Evolutionary conservation across 306 rosid genomes (phyloP), one percentile per base, ranked within the genome.

Genomic region (Sophora flavescens): DNA sequence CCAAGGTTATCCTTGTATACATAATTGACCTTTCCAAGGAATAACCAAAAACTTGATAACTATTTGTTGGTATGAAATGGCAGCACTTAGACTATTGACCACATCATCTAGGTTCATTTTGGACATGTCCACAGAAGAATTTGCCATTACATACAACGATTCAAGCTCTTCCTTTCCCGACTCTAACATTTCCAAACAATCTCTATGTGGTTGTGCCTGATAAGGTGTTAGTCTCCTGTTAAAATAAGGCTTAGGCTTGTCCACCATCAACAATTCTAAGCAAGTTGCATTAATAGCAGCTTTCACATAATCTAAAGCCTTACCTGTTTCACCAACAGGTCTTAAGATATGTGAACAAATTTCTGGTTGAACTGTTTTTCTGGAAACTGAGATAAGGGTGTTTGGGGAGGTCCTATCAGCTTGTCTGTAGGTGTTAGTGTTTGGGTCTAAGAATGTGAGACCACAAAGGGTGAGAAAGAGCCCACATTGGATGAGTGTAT

Each of bases 1-100:
- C 60, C 63, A 80, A 77, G n/a, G 80, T 32, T 13, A 71, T 72
- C 70, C 73, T 84, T 26, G 77, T 14, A 16, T 76, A 69, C 62
- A 64, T 10, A 51, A 26, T 52, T 16, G 84, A 71, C 9, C 26
- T 17, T 6, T 44, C 6, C 80, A 80, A 62, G 1, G 70, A 76
- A 63, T 69, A 59, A 16, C 66, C 68, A 36, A 68, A 30, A 68
- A 52, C 1, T 1, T 50, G 51, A 6, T 8, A 69, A 26, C 13
- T 75, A 51, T 53, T 36, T 45, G 84, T 59, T 80, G 87, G 56
- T 84, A 80, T 8, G 87, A 64, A 36, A 84, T 41, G 4, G 76
- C 65, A 50, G 82, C 82, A 58, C 87, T 80, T 60, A 80, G 36
- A 56, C 74, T 51, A 30, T 39, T 76, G 28, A 72, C 26, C 12